These are phyloP conservation scores for Silene uniflora DNA, from an alignment of 148 eudicot genomes.

Conservation along the genomic window DNA sequence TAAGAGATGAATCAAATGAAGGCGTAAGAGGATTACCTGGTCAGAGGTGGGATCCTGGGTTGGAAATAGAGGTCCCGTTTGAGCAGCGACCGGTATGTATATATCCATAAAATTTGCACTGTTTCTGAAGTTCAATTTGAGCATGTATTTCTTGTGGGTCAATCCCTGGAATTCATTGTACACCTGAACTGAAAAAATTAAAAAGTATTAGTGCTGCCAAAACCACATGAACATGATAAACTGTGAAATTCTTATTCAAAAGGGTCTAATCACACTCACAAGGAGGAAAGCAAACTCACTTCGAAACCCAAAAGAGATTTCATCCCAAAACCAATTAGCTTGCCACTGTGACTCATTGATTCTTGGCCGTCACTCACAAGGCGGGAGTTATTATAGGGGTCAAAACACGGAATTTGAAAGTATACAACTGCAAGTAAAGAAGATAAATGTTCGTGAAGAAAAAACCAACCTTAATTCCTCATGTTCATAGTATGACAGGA, in stretches of 20 bases:
- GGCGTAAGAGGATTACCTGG: slow-evolving; percentile 59
- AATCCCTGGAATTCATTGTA: slow-evolving; percentile 6
- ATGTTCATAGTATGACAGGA: slow-evolving; percentile 1
- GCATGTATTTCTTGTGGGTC: not conserved
- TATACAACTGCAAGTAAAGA: slow-evolving; percentile 1
- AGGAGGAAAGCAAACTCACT: not conserved
- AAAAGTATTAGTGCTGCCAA: not conserved
- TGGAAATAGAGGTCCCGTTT: slow-evolving; percentile 87
- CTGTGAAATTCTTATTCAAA: not conserved
- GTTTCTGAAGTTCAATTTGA: not conserved
- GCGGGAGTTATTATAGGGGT: not conserved
- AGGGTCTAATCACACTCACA: not conserved
- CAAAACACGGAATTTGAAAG: not conserved
- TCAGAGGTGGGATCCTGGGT: slow-evolving; percentile 87
- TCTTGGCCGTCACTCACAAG: not conserved
- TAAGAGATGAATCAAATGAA: slow-evolving; percentile 71
- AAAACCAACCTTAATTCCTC: not conserved
- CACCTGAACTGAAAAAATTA: not conserved
- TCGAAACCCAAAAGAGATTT: not conserved
- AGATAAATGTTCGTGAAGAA: not conserved
- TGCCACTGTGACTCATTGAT: not conserved
- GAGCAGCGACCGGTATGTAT: slow-evolving; percentile 91
- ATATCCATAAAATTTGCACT: not conserved
- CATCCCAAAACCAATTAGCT: not conserved
- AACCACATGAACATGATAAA: not conserved